Percentiles rank a stretch among this genome's conserved stretches.
phyloP scores from a whole-genome alignment of 2,329 filamentous ascomycete genomes.

The Aspergillus bombycis region DNA sequence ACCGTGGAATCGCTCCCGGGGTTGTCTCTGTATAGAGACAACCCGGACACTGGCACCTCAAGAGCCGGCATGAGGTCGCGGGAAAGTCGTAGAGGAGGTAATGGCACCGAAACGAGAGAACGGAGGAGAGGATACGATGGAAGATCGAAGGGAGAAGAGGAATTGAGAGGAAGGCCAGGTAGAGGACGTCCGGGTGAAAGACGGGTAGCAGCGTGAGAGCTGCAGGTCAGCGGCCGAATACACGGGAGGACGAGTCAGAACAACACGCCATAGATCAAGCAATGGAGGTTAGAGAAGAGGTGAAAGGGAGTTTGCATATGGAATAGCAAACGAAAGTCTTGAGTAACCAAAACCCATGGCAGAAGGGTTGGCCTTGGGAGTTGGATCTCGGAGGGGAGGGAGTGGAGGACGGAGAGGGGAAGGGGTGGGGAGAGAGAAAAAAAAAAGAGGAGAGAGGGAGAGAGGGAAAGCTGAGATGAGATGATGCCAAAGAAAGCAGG shows the following conservation, averaged over 20 bases:
- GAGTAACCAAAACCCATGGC: conserved; percentile 25
- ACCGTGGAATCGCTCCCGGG: conserved; percentile 31
- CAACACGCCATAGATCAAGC: conserved; percentile 39
- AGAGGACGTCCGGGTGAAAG: conserved; percentile 27
- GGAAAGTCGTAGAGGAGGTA: conserved; percentile 11
- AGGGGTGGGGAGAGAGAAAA: neutral
- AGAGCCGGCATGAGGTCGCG: conserved; percentile 38
- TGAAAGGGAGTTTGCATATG: conserved; percentile 21
- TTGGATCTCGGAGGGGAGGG: conserved; percentile 22
- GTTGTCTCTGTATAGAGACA: conserved; percentile 43
- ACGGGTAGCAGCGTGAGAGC: conserved; percentile 41
- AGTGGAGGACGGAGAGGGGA: conserved; percentile 22
- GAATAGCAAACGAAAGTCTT: conserved; percentile 19
- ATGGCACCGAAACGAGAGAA: conserved; percentile 7
- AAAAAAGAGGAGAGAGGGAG: conserved; percentile 9
- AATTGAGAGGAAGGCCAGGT: conserved; percentile 19
- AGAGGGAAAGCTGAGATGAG: conserved; percentile 25
- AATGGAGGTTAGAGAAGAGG: conserved; percentile 19
- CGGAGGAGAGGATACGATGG: conserved; percentile 9
- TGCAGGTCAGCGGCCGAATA: conserved; percentile 44
- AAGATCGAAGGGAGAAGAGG: conserved; percentile 12
- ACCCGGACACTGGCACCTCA: conserved; percentile 41
- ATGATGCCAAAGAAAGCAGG: conserved; percentile 31
- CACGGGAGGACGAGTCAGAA: conserved; percentile 32
- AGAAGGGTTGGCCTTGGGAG: conserved; percentile 16